Evolutionary conservation across 768 basidiomycete genomes (phyloP), one percentile per base, ranked within the genome.

Genomic region (Xerocomellus dryophilus): DNA sequence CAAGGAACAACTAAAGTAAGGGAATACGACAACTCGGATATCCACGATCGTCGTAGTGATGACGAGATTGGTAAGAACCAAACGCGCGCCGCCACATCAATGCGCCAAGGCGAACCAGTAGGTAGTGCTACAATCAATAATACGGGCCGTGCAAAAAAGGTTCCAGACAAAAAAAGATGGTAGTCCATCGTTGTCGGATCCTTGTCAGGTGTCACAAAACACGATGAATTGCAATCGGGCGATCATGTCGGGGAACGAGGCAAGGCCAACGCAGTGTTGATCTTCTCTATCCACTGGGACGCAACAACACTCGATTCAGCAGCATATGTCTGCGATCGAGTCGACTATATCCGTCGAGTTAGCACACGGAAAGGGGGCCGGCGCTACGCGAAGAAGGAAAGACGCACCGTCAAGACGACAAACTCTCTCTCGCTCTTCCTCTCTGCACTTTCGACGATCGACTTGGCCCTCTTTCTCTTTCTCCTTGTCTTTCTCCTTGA

Each of bases 401-500:
- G 20, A 71, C 82, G 63, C 56, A 86, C 85, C 39, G 84, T 83
- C 59, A 84, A 67, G 34, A 86, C 75, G 15, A 81, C 77, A 63
- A 86, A 84, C 63, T 83, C 81, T 35, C 79, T 71, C 50, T 81
- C 82, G 43, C 81, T 73, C 61, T 82, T 83, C 25, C 74, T 68
- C 50, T 80, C 81, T 1, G 80, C 78, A 21, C 76, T 73, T 5
- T 73, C 70, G 10, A 86, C 67, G 39, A 75, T 67, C 39, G 68
- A 70, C 35, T 76, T 75, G 15, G 72, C 23, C 23, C 44, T 81
- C 81, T 62, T 77, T 81, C 47, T 75, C 76, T 43, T 72, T 75
- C 5, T 78, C 76, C 52, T 74, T 76, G 39, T 73, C 71, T 48
- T 71, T 74, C 41, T 65, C 53, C 63, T 59, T 50, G 7, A 23